A percentile compares a stretch with the other conserved stretches of the same genome.
phyloP scores from a whole-genome alignment of 2,329 filamentous ascomycete genomes.

The Alternaria triticina region DNA sequence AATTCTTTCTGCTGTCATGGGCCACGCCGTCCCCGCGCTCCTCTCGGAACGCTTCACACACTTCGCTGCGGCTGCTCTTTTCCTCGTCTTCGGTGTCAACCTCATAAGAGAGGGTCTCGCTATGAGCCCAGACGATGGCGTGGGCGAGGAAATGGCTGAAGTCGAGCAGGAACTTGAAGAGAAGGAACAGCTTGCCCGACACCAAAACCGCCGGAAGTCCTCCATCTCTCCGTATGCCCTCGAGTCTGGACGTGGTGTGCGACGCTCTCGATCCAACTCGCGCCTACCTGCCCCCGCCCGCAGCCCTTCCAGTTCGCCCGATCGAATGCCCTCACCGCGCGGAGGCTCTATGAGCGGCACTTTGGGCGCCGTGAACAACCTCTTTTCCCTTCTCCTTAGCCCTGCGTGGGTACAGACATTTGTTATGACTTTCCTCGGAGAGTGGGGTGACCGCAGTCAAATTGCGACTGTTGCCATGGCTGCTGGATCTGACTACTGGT shows the following conservation, averaged over 20 bases:
- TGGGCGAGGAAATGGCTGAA: conserved; percentile 97
- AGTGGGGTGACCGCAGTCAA: conserved; percentile 97
- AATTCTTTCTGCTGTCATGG: conserved; percentile 86
- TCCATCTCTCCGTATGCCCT: conserved; percentile 77
- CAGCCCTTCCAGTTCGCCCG: conserved; percentile 70
- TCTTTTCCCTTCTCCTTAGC: conserved; percentile 85
- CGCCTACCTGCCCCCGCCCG: conserved; percentile 81
- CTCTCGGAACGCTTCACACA: conserved; percentile 92
- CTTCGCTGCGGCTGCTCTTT: conserved; percentile 81
- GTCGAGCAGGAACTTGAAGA: conserved; percentile 93
- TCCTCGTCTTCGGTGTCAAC: conserved; percentile 86
- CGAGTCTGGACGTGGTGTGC: conserved; percentile 74
- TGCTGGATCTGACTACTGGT: conserved; percentile 98
- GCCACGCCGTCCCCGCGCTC: conserved; percentile 87
- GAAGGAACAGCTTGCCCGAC: conserved; percentile 79
- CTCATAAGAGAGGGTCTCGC: conserved; percentile 84
- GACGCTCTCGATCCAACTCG: conserved; percentile 75
- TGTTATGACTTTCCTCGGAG: conserved; percentile 97
- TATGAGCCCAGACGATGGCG: conserved; percentile 89
- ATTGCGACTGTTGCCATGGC: conserved; percentile 99
- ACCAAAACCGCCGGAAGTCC: conserved; percentile 67
- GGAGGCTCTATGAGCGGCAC: conserved; percentile 62
- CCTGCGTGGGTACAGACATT: conserved; percentile 99
- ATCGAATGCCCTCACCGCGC: conserved; percentile 52
- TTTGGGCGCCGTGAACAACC: conserved; percentile 77